Evolutionary conservation across 805 yeast species (phyloP).

Genomic region (Nakazawaea anatomiae): DNA sequence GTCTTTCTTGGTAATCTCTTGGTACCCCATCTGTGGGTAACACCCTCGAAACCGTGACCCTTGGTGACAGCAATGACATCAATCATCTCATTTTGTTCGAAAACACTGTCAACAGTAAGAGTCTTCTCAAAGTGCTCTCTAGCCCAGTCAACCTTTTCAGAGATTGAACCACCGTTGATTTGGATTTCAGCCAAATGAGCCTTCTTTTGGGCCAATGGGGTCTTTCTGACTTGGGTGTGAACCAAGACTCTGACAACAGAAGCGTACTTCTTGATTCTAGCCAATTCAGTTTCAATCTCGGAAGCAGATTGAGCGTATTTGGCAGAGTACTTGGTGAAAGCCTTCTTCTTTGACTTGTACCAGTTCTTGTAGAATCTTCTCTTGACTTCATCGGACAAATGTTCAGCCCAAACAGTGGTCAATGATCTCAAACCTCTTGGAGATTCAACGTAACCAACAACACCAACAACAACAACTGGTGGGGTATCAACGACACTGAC

Average conservation of each 20-base stretch:
- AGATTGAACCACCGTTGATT: slow-evolving; percentile 97
- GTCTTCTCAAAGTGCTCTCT: slow-evolving; percentile 99
- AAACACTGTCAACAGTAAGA: slow-evolving; percentile 89
- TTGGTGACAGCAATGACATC: slow-evolving; percentile 99
- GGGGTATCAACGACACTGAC: slow-evolving; percentile 99
- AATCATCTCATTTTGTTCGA: slow-evolving; percentile 98
- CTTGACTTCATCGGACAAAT: slow-evolving; percentile 97
- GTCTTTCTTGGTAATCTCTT: slow-evolving; percentile 99
- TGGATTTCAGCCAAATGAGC: slow-evolving; percentile 99
- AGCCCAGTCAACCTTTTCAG: slow-evolving; percentile 99
- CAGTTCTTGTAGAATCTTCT: slow-evolving; percentile 99
- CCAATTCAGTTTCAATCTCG: slow-evolving; percentile 90
- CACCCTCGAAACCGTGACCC: slow-evolving; percentile 99
- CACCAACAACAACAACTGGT: slow-evolving; percentile 98
- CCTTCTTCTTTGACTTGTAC: slow-evolving; percentile 99
- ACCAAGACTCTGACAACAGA: slow-evolving; percentile 97
- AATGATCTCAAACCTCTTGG: slow-evolving; percentile 99
- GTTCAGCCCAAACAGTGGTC: slow-evolving; percentile 99
- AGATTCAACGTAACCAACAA: slow-evolving; percentile 99
- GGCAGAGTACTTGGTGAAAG: slow-evolving; percentile 99
- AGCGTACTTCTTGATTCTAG: slow-evolving; percentile 98
- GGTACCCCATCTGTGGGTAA: slow-evolving; percentile 99
- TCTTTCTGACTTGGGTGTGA: slow-evolving; percentile 99
- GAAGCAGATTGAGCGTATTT: slow-evolving; percentile 92
- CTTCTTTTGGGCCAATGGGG: slow-evolving; percentile 98